Percentiles rank a stretch among this genome's conserved stretches.
phyloP scores from a whole-genome alignment of 2,329 filamentous ascomycete genomes.

The Penicillium brevicompactum region DNA sequence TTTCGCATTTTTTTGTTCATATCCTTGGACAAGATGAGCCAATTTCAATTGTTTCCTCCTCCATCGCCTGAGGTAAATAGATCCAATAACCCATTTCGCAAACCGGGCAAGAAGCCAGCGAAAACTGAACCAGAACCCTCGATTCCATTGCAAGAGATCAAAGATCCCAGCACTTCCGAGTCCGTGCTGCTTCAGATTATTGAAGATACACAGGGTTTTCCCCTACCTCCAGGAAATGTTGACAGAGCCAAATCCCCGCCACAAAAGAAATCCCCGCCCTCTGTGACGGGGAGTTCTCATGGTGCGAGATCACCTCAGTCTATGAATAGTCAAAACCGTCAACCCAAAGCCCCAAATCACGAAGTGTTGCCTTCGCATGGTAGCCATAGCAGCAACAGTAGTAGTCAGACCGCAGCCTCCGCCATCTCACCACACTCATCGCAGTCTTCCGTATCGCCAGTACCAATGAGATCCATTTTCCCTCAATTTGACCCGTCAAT shows the following conservation, averaged over 20 bases:
- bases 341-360: constrained; percentile 14
- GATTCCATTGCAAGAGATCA: constrained; percentile 34
- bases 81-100: constrained; percentile 39
- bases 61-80: constrained; percentile 32
- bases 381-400: constrained; percentile 18
- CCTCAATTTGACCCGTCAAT: constrained; percentile 46
- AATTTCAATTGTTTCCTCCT: constrained; percentile 47
- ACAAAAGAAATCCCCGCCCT: constrained; percentile 13
- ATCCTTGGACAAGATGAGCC: constrained; percentile 28
- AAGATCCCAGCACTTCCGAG: constrained; percentile 33
- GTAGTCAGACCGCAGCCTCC: constrained; percentile 10
- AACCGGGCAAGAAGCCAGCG: constrained; percentile 25
- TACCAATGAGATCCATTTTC: constrained; percentile 50
- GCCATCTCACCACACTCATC: constrained; percentile 20
- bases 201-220: constrained; percentile 37
- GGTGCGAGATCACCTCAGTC: constrained; percentile 19
- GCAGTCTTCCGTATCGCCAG: constrained; percentile 30
- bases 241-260: constrained; percentile 18
- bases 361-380: constrained; percentile 12
- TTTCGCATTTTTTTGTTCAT: constrained; percentile 7
- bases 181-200: constrained; percentile 42
- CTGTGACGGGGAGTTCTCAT: constrained; percentile 11
- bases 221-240: constrained; percentile 26
- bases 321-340: constrained; percentile 15
- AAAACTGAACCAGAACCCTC: constrained; percentile 28